Conservation (phyloP, 352 stramenopile genomes). For the Achlya hypogyna region DNA sequence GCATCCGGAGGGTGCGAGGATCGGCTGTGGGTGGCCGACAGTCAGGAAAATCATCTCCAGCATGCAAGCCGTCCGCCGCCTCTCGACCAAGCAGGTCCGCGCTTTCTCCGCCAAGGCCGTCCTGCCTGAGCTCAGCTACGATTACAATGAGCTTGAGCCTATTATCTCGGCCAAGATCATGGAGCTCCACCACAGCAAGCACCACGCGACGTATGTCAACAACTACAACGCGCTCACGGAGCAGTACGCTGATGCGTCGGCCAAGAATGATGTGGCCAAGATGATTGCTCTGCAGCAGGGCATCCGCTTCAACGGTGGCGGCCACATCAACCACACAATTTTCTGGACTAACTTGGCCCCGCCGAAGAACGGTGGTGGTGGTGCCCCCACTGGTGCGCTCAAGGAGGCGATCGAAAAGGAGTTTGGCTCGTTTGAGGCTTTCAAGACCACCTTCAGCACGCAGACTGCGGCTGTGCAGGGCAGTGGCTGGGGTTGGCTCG, state of each 20-base stretch:
- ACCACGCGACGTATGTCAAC: constrained; percentile 95
- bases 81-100: constrained; percentile 25
- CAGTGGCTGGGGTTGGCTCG: constrained; percentile 97
- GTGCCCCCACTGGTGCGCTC: constrained; percentile 75
- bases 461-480: constrained; percentile 92
- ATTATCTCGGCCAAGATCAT: constrained; percentile 86
- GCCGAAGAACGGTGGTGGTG: constrained; percentile 58
- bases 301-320: constrained; percentile 97
- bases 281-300: constrained; percentile 88
- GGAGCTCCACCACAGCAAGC: constrained; percentile 94
- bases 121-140: constrained; percentile 79
- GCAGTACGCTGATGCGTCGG: constrained; percentile 87
- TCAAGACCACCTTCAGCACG: constrained; percentile 84
- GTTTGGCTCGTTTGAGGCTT: constrained; percentile 89
- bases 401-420: constrained; percentile 83
- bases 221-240: constrained; percentile 93
- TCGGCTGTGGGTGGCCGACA: too few species aligned
- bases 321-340: constrained; percentile 98
- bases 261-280: constrained; percentile 80
- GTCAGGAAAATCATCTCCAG: too few species aligned
- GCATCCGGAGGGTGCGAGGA: constrained; percentile 11
- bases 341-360: constrained; percentile 97
- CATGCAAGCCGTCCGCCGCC: constrained; percentile 4
- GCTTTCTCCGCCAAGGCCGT: constrained; percentile 57
- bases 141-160: constrained; percentile 82